Evolutionary conservation across 805 yeast species (phyloP).

Genomic region (Wickerhamomyces ciferrii): DNA sequence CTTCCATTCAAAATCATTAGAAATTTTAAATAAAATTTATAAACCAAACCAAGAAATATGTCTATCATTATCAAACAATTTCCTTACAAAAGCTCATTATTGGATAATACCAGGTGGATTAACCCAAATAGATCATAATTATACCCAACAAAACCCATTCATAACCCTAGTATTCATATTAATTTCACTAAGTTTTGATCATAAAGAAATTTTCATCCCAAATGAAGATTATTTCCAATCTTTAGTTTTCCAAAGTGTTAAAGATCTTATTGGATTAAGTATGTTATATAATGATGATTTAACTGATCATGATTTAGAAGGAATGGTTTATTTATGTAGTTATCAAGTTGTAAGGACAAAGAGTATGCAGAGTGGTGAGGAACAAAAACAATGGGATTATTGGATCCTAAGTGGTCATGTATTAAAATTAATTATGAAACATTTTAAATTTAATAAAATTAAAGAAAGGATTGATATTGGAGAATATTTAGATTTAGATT

Average conservation of each 20-base stretch:
- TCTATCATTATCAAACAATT: constrained; percentile 38
- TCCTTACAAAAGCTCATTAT: constrained; percentile 47
- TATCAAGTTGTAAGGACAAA: constrained; percentile 48
- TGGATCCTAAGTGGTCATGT: neutral
- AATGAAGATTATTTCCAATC: constrained; percentile 43
- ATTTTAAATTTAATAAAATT: constrained; percentile 36
- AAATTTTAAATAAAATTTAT: constrained; percentile 25
- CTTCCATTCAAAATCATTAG: constrained; percentile 30
- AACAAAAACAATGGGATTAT: constrained; percentile 38
- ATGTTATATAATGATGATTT: constrained; percentile 41
- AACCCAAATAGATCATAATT: constrained; percentile 38
- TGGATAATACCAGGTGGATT: constrained; percentile 63
- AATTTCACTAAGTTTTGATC: constrained; percentile 49
- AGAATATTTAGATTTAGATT: constrained; percentile 25
- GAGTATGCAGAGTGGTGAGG: neutral
- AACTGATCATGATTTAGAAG: constrained; percentile 57
- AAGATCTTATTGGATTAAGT: constrained; percentile 34
- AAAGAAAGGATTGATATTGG: constrained; percentile 26
- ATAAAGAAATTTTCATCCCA: constrained; percentile 33
- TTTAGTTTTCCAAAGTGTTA: constrained; percentile 37
- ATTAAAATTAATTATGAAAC: constrained; percentile 22
- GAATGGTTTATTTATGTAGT: constrained; percentile 47
- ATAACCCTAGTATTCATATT: constrained; percentile 49
- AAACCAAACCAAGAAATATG: constrained; percentile 34
- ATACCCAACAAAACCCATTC: constrained; percentile 46